Conservation (phyloP, 129 eudicot genomes). For the Glebionis coronaria region DNA sequence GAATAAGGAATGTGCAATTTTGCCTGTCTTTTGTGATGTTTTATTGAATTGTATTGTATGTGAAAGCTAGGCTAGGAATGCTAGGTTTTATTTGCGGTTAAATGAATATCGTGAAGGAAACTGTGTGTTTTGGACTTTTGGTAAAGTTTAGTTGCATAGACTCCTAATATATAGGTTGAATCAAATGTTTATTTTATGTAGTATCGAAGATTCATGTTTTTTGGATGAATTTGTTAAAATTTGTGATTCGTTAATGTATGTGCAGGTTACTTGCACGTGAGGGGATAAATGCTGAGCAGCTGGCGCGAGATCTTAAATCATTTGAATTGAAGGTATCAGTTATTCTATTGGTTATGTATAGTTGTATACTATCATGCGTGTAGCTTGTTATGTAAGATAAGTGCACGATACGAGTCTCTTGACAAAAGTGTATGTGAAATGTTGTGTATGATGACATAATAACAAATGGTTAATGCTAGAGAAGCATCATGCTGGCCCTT, state of each 20-base stretch:
- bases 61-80: too few species aligned
- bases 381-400: conserved; percentile 20
- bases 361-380: conserved; percentile 1
- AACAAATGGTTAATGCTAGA: neutral
- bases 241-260: conserved; percentile 8
- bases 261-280: conserved; percentile 93
- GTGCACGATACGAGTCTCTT: neutral
- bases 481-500: conserved; percentile 15
- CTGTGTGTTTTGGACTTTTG: too few species aligned
- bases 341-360: neutral
- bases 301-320: conserved; percentile 95
- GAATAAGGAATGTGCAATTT: too few species aligned
- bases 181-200: too few species aligned
- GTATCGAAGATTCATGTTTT: neutral
- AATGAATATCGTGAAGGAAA: too few species aligned
- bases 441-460: neutral
- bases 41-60: too few species aligned
- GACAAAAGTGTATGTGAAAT: conserved; percentile 11
- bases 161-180: too few species aligned
- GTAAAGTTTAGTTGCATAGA: too few species aligned
- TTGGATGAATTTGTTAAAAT: neutral
- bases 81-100: too few species aligned
- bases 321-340: conserved; percentile 80
- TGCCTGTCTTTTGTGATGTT: too few species aligned
- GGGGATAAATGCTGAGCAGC: conserved; percentile 98